These are phyloP conservation scores for Agrostemma githago DNA, from an alignment of 148 eudicot genomes.

Conservation along the genomic window DNA sequence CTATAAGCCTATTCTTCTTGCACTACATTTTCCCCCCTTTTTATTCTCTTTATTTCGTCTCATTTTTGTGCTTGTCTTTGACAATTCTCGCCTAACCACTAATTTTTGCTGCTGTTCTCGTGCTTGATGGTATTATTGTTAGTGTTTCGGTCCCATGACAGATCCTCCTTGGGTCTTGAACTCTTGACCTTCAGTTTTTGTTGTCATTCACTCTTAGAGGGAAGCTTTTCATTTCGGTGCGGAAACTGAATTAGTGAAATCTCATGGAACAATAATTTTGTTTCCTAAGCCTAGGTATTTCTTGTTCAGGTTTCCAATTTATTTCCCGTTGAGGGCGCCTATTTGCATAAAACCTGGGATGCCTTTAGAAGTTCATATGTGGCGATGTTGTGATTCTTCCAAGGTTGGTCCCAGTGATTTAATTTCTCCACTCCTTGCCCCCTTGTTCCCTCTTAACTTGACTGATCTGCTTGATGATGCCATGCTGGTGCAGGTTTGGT, in stretches of 20 bases:
- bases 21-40: not conserved
- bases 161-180: too few species aligned
- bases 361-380: constrained; percentile 68
- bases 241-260: not conserved
- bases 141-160: too few species aligned
- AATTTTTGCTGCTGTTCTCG: too few species aligned
- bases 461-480: constrained; percentile 8
- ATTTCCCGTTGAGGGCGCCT: constrained; percentile 77
- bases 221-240: not conserved
- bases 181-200: not conserved
- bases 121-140: not conserved
- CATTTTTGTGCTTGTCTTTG: not conserved
- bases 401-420: constrained; percentile 43
- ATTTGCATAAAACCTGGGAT: constrained; percentile 50
- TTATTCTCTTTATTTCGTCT: not conserved
- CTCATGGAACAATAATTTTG: not conserved
- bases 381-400: constrained; percentile 85
- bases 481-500: constrained; percentile 69
- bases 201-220: too few species aligned
- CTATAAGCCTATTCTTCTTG: not conserved
- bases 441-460: not conserved
- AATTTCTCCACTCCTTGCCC: not conserved
- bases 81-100: not conserved
- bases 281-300: constrained; percentile 11
- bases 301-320: constrained; percentile 81